Evolutionary conservation across 2,329 filamentous ascomycete genomes (phyloP).

Genomic region (Penicillium concentricum): DNA sequence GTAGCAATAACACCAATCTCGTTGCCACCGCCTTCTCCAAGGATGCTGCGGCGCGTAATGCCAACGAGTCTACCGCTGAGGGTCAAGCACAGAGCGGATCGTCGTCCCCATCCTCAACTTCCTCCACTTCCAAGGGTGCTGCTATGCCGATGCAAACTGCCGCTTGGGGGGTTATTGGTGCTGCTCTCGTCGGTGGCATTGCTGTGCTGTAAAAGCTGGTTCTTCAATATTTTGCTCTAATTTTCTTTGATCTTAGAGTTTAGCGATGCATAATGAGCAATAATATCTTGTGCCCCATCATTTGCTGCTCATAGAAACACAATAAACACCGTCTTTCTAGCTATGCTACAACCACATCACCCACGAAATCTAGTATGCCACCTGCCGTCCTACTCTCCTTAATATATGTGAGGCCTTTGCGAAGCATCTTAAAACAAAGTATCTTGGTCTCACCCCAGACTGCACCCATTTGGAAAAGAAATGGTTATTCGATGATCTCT

Average conservation of each 20-base stretch:
- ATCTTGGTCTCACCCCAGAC: background rate
- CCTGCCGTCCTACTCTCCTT: background rate
- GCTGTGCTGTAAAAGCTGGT: constrained; percentile 29
- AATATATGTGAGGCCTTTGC: too few species aligned
- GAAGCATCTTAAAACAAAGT: background rate
- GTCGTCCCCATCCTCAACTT: constrained; percentile 15
- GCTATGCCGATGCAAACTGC: constrained; percentile 35
- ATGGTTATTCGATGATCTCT: background rate
- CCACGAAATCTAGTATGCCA: background rate
- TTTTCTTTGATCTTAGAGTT: background rate
- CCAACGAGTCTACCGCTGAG: constrained; percentile 44
- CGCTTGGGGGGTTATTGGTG: constrained; percentile 39
- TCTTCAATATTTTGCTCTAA: background rate
- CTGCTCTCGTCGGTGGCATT: constrained; percentile 32
- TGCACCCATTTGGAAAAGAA: background rate
- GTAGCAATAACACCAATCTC: constrained; percentile 60
- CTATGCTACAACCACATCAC: background rate
- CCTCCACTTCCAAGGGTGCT: constrained; percentile 29
- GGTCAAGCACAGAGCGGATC: constrained; percentile 31
- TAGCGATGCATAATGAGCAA: background rate
- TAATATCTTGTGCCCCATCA: background rate
- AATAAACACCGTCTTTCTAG: background rate
- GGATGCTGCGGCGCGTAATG: constrained; percentile 39
- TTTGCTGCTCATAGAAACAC: background rate
- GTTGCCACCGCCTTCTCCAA: constrained; percentile 46